Evolutionary conservation across 108 stramenopile species (phyloP).

Genomic region (Discostella stelligeroides): DNA sequence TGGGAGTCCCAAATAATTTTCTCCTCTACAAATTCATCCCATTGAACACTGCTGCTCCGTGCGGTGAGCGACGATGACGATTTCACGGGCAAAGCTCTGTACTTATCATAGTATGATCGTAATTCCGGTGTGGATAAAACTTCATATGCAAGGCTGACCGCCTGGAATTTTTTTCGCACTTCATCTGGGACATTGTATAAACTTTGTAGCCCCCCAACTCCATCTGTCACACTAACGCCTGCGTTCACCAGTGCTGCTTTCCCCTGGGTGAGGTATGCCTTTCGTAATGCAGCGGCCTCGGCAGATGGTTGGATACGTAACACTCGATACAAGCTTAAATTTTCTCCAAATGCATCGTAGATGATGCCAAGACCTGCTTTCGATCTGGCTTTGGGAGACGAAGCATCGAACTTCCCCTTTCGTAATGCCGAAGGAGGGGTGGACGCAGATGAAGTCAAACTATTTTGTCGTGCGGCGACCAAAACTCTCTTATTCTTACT

Average conservation of each 20-base stretch:
- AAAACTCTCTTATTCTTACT: too few species aligned
- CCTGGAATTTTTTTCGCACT: conserved; percentile 34
- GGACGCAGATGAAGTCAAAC: conserved; percentile 1
- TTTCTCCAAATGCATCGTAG: conserved; percentile 23
- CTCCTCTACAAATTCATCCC: conserved; percentile 35
- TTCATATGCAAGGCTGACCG: conserved; percentile 41
- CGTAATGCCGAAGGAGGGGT: conserved; percentile 23
- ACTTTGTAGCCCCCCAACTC: not conserved
- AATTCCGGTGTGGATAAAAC: conserved; percentile 29
- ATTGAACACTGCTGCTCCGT: conserved; percentile 28
- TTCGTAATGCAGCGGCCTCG: conserved; percentile 8
- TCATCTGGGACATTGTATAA: conserved; percentile 25
- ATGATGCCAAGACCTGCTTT: conserved; percentile 16
- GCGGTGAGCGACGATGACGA: not conserved
- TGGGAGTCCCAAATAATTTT: conserved; percentile 31
- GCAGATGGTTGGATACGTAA: conserved; percentile 18
- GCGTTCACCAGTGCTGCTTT: conserved; percentile 16
- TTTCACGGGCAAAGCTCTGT: not conserved
- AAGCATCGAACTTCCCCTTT: conserved; percentile 20
- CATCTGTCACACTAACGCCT: not conserved
- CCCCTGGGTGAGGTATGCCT: conserved; percentile 30
- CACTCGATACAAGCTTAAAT: conserved; percentile 22
- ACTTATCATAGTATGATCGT: conserved; percentile 19
- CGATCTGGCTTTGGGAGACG: not conserved
- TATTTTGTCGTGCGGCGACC: too few species aligned